Percentiles rank a stretch among this genome's conserved stretches.
phyloP scores from a whole-genome alignment of 2,329 filamentous ascomycete species.

The Cordyceps tenuipes region DNA sequence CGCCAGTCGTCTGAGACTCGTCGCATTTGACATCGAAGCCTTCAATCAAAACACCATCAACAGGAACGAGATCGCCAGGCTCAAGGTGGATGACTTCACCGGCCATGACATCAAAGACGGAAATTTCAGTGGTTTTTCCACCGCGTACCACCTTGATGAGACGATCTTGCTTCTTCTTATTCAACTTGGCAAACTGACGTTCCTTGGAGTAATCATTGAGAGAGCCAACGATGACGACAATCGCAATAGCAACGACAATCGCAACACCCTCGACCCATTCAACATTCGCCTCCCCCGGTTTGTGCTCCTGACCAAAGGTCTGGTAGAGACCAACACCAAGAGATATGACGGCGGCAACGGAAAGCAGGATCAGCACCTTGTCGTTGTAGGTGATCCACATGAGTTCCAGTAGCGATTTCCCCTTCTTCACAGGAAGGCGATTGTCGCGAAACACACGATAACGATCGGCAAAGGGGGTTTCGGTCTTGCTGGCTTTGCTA shows the following conservation, averaged over 20 bases:
- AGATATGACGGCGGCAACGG: constrained; percentile 62
- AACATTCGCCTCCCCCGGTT: constrained; percentile 43
- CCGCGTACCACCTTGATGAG: constrained; percentile 64
- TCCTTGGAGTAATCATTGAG: constrained; percentile 77
- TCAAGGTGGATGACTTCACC: constrained; percentile 68
- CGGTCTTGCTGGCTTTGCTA: constrained; percentile 7
- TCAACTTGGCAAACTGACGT: constrained; percentile 68
- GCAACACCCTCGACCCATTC: constrained; percentile 80
- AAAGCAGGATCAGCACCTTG: constrained; percentile 68
- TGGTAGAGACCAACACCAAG: constrained; percentile 69
- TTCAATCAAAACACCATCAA: constrained; percentile 64
- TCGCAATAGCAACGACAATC: constrained; percentile 70
- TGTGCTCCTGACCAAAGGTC: constrained; percentile 54
- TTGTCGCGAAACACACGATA: constrained; percentile 67
- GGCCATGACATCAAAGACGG: constrained; percentile 59
- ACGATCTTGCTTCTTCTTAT: constrained; percentile 71
- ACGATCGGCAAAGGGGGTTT: constrained; percentile 49
- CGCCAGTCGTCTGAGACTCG: constrained; percentile 70
- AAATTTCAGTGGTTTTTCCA: constrained; percentile 60
- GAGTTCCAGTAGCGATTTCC: constrained; percentile 62
- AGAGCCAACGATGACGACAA: constrained; percentile 69
- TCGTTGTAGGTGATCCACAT: constrained; percentile 82
- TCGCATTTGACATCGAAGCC: constrained; percentile 70
- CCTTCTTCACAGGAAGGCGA: constrained; percentile 63
- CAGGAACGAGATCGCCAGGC: constrained; percentile 65